Evolutionary conservation across 768 basidiomycete species (phyloP), one percentile per base, ranked within the genome.

Genomic region (Clitopilus hobsonii): DNA sequence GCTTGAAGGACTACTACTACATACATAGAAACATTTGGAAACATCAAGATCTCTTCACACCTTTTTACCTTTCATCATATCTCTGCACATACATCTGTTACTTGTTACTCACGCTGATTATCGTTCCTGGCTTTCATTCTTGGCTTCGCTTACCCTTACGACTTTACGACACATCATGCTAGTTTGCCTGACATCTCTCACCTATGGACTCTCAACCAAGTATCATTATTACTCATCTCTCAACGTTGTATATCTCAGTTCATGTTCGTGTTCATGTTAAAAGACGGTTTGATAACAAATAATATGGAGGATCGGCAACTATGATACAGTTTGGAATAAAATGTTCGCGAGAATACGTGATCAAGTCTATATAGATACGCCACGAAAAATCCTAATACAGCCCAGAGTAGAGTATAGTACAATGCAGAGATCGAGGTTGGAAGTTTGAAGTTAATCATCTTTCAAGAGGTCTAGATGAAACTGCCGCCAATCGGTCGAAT

Each of bases 401-500:
- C 41, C 5, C 10, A 3, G 41, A 45, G 22, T 45, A 18, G 32
- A n/a, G 32, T 11, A 36, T 3, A n/a, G 13, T n/a, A 29, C 13
- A 18, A 52, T 24, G 22, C 2, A 54, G 14, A 38, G 38, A 24
- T 16, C 30, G 24, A 28, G n/a, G 23, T 36, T 13, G 48, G 20
- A 20, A n/a, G 6, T 51, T 23, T 45, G 53, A 20, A 45, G 41
- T 20, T 45, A 45, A 26, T 69, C 67, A 25, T 65, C 65, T 18
- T 57, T 63, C 53, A 73, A 49, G 55, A 78, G 69, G 49, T 80
- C 77, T 18, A 69, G 68, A 55, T 81, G 80, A 54, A 82, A 82
- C 61, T 80, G 74, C 2, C 79, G 71, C 81, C 81, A 82, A 62
- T 82, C 79, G 22, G 41, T 45, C 48, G 76, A 71, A 25, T 67